Percentiles rank a stretch among this genome's conserved stretches.
Conservation (phyloP, 1,284 basidiomycete genomes). For the Cutaneotrichosporon cutaneum region DNA sequence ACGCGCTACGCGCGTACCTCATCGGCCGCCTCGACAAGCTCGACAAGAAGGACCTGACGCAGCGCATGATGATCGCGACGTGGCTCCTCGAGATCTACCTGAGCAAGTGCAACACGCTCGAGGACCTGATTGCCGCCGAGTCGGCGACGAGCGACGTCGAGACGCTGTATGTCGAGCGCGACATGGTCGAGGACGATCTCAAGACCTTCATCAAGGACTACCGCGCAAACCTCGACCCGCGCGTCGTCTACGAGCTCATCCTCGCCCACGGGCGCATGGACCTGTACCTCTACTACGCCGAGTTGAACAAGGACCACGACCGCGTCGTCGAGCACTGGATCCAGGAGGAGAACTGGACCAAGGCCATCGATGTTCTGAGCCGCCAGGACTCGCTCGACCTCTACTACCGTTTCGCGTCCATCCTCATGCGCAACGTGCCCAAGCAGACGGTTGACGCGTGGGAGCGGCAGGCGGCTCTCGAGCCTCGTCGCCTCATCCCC, state of each 20-base stretch:
- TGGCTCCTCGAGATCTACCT: constrained; percentile 99
- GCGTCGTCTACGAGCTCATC: constrained; percentile 87
- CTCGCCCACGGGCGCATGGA: constrained; percentile 89
- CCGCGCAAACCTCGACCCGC: constrained; percentile 79
- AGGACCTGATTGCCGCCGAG: constrained; percentile 71
- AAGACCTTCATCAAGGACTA: constrained; percentile 89
- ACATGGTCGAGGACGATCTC: constrained; percentile 87
- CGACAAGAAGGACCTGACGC: constrained; percentile 80
- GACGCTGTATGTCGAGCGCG: constrained; percentile 75
- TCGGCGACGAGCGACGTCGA: constrained; percentile 80
- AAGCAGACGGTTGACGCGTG: constrained; percentile 89
- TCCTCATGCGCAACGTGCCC: constrained; percentile 80
- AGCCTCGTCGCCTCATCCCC: constrained; percentile 83
- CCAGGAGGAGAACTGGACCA: constrained; percentile 84
- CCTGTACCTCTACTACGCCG: constrained; percentile 87
- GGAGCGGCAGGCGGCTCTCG: constrained; percentile 74
- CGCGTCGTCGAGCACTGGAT: constrained; percentile 92
- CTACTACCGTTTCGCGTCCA: constrained; percentile 89
- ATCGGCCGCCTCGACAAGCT: constrained; percentile 80
- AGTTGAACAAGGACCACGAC: constrained; percentile 74
- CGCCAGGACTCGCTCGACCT: constrained; percentile 82
- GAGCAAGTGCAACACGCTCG: constrained; percentile 92
- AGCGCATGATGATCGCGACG: constrained; percentile 96
- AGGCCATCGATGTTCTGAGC: constrained; percentile 83
- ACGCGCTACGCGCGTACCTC: constrained; percentile 87